Percentiles rank a stretch among this genome's conserved stretches.
These are phyloP conservation scores for Pseudogymnoascus sp. DNA, from an alignment of 2,329 filamentous ascomycete genomes.

Conservation along the genomic window DNA sequence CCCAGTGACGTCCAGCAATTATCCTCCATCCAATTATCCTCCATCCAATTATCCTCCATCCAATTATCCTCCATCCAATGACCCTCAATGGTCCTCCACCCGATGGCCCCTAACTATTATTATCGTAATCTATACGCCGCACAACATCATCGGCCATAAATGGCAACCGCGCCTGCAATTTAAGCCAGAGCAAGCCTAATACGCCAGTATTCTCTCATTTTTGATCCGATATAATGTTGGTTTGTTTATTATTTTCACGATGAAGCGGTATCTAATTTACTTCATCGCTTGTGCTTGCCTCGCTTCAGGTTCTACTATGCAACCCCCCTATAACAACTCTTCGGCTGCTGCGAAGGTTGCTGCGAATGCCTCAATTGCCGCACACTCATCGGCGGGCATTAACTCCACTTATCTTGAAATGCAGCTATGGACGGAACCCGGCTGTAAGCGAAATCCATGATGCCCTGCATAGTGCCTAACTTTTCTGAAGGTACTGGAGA, in stretches of 20 bases:
- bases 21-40: neutral
- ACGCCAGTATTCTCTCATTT: too few relatives aligned
- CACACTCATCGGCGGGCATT: neutral
- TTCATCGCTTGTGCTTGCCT: neutral
- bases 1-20: neutral
- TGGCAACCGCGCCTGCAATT: too few relatives aligned
- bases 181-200: too few relatives aligned
- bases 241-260: neutral
- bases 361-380: neutral
- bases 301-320: neutral
- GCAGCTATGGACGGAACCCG: neutral
- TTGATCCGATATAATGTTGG: too few relatives aligned
- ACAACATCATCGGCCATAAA: too few relatives aligned
- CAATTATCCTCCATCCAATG: neutral
- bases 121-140: too few relatives aligned
- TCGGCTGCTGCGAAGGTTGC: neutral
- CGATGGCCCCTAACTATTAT: too few relatives aligned
- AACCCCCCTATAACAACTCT: neutral
- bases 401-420: neutral
- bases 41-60: neutral
- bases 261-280: neutral
- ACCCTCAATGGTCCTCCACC: too few relatives aligned
- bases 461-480: neutral
- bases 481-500: neutral
- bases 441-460: neutral